phyloP scores from a whole-genome alignment of 257 asterid genomes.

The Dorcoceras hygrometricum region DNA sequence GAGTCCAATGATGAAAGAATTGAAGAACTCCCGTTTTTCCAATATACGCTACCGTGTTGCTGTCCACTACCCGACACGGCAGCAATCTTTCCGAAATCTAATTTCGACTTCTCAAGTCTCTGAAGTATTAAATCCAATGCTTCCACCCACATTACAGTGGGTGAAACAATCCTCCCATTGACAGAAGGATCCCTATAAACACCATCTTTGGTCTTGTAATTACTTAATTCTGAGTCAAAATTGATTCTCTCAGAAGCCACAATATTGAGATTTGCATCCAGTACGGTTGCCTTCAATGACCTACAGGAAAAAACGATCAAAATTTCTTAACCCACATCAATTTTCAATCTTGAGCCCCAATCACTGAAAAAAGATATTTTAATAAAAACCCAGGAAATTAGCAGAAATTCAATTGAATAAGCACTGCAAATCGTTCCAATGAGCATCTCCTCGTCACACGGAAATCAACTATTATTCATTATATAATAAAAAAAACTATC shows the following conservation, averaged over 20 bases:
- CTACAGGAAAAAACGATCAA: slow-evolving; percentile 36
- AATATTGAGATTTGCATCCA: slow-evolving; percentile 70
- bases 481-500: neutral
- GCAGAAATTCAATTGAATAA: neutral
- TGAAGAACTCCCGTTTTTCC: slow-evolving; percentile 69
- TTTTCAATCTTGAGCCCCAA: neutral
- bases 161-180: slow-evolving; percentile 82
- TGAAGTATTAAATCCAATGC: slow-evolving; percentile 74
- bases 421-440: slow-evolving; percentile 2
- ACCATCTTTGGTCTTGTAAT: slow-evolving; percentile 88
- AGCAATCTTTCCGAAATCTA: slow-evolving; percentile 60
- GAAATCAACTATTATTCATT: neutral
- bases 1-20: slow-evolving; percentile 60
- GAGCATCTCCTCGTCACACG: neutral
- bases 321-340: neutral
- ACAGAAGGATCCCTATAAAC: slow-evolving; percentile 61
- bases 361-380: neutral
- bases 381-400: neutral
- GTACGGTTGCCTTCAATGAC: slow-evolving; percentile 85
- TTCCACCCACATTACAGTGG: slow-evolving; percentile 95
- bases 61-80: slow-evolving; percentile 98
- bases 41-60: slow-evolving; percentile 96
- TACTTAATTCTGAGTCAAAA: slow-evolving; percentile 75
- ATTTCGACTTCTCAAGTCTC: slow-evolving; percentile 55
- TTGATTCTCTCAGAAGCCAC: slow-evolving; percentile 64